Evolutionary conservation across 352 stramenopile genomes (phyloP).

Genomic region (Pythium inflatum): DNA sequence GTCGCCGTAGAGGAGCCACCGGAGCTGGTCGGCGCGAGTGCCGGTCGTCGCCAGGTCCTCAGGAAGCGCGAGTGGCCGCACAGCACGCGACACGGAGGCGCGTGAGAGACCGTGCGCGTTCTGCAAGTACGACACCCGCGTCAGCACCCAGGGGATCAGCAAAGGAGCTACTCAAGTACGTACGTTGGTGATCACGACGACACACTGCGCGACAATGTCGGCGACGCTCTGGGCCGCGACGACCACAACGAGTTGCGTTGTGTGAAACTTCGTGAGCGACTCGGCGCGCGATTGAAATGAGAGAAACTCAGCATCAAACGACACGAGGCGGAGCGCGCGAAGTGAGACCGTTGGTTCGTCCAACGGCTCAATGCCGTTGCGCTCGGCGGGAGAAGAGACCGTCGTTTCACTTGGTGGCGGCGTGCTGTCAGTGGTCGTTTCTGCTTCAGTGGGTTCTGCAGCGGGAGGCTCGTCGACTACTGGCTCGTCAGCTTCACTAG

Average conservation of each 20-base stretch:
- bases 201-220: conserved; percentile 60
- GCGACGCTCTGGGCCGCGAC: conserved; percentile 53
- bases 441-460: not conserved
- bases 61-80: conserved; percentile 40
- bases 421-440: not conserved
- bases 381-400: conserved; percentile 12
- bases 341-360: conserved; percentile 45
- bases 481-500: not conserved
- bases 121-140: conserved; percentile 30
- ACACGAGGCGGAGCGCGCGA: conserved; percentile 30
- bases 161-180: conserved; percentile 17
- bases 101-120: conserved; percentile 50
- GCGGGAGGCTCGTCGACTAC: not conserved
- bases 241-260: conserved; percentile 46
- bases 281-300: conserved; percentile 31
- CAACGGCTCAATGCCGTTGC: conserved; percentile 43
- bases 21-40: conserved; percentile 53
- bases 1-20: conserved; percentile 66
- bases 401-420: not conserved
- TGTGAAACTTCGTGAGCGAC: conserved; percentile 21
- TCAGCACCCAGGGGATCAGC: not conserved
- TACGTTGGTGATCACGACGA: conserved; percentile 63
- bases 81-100: conserved; percentile 43
- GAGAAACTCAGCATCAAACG: conserved; percentile 41
- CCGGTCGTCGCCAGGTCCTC: conserved; percentile 38